Evolutionary conservation across 306 rosid species (phyloP).

Genomic region (Ceratonia siliqua): DNA sequence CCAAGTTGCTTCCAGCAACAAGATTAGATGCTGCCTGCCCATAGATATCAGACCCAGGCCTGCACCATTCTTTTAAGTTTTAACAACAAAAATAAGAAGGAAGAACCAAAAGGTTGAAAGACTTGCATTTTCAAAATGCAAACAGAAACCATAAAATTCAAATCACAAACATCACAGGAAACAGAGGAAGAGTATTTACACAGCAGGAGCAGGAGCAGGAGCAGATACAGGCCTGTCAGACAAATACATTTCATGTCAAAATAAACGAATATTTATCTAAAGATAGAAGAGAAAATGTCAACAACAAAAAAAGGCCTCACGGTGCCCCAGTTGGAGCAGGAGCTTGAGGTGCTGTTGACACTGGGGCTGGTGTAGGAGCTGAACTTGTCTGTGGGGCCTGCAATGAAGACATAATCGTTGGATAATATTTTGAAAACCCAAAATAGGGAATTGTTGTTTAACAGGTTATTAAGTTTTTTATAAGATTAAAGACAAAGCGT

Average conservation of each 20-base stretch:
- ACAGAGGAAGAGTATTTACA: conserved; percentile 39
- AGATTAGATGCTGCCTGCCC: conserved; percentile 90
- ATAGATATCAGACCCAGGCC: conserved; percentile 62
- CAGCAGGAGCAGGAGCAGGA: conserved; percentile 30
- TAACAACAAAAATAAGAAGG: conserved; percentile 11
- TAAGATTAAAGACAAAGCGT: no score
- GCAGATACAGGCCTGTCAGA: conserved; percentile 44
- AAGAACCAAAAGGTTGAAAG: conserved; percentile 1
- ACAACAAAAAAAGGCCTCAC: conserved; percentile 53
- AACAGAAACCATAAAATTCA: background rate
- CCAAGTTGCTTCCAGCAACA: conserved; percentile 86
- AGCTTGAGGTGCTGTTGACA: conserved; percentile 38
- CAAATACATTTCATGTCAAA: background rate
- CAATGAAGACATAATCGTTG: conserved; percentile 13
- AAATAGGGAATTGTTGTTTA: background rate
- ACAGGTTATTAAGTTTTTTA: no score
- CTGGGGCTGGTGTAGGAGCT: conserved; percentile 49
- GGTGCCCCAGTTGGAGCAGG: conserved; percentile 40
- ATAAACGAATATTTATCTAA: conserved; percentile 1
- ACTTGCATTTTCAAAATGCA: background rate
- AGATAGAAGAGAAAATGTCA: background rate
- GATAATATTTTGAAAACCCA: background rate
- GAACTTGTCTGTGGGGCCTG: conserved; percentile 59
- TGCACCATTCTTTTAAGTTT: conserved; percentile 41
- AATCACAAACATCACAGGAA: conserved; percentile 6